These are phyloP conservation scores for Gossypium herbaceum DNA, from an alignment of 345 rosid species.

Conservation along the genomic window DNA sequence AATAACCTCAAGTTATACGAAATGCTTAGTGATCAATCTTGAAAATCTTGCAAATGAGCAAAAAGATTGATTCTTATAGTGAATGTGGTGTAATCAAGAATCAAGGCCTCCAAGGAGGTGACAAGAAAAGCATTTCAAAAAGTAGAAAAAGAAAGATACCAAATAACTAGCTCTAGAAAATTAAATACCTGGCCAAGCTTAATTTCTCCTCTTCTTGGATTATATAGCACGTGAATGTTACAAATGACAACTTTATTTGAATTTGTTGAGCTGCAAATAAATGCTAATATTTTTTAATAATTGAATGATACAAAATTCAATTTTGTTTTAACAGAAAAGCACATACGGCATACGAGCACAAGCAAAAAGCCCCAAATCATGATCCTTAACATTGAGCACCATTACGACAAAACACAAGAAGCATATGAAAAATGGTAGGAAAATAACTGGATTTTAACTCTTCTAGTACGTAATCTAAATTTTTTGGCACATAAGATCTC, in stretches of 20 bases:
- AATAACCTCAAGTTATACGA: not conserved
- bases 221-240: slow-evolving; percentile 90
- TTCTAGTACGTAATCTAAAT: not conserved
- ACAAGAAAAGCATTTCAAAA: not conserved
- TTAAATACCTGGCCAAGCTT: slow-evolving; percentile 86
- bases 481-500: not conserved
- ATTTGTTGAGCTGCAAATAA: slow-evolving; percentile 42
- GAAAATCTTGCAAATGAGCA: not conserved
- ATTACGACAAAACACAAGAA: not conserved
- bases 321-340: not conserved
- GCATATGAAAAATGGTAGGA: not conserved
- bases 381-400: not conserved
- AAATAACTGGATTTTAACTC: not conserved
- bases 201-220: slow-evolving; percentile 94
- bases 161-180: slow-evolving; percentile 6
- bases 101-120: slow-evolving; percentile 7
- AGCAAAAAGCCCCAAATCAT: not conserved
- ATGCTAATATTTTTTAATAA: not conserved
- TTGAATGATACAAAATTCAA: not conserved
- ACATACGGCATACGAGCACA: not conserved
- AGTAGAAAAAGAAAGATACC: not conserved
- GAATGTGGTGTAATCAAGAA: not conserved
- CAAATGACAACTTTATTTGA: slow-evolving; percentile 59
- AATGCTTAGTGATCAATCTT: not conserved
- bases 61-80: not conserved